These are phyloP conservation scores for Xylariaceae sp. DNA, from an alignment of 2,329 filamentous ascomycete genomes.

Conservation along the genomic window DNA sequence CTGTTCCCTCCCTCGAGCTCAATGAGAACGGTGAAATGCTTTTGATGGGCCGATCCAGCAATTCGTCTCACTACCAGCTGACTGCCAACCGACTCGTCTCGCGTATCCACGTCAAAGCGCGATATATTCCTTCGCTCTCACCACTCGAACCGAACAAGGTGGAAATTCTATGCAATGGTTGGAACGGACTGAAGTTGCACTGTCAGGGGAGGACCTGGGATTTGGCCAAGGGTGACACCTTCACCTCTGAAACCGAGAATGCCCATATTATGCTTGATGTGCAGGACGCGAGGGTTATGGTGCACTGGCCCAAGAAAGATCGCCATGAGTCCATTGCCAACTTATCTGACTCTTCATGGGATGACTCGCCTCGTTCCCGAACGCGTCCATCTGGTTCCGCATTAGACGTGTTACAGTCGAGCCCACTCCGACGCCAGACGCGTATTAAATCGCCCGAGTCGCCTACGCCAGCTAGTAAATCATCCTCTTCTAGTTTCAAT, in stretches of 20 bases:
- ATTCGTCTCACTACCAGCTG: constrained; percentile 93
- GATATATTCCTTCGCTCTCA: constrained; percentile 74
- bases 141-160: constrained; percentile 76
- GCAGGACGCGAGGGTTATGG: constrained; percentile 85
- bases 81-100: constrained; percentile 92
- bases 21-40: constrained; percentile 80
- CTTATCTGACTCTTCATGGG: constrained; percentile 74
- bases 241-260: constrained; percentile 85
- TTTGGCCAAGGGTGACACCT: constrained; percentile 84
- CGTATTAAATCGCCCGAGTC: constrained; percentile 79
- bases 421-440: constrained; percentile 61
- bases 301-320: constrained; percentile 79
- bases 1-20: constrained; percentile 82
- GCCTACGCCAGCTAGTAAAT: constrained; percentile 55
- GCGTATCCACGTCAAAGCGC: constrained; percentile 87
- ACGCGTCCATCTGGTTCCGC: constrained; percentile 36
- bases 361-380: constrained; percentile 61
- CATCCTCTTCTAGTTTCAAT: constrained; percentile 52
- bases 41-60: constrained; percentile 90
- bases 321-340: constrained; percentile 54
- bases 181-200: constrained; percentile 94
- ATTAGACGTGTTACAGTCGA: constrained; percentile 59
- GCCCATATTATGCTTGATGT: constrained; percentile 95
- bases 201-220: constrained; percentile 89
- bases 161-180: constrained; percentile 89